Evolutionary conservation across 768 basidiomycete genomes (phyloP).

Genomic region (Hygrophoropsis aurantiaca): DNA sequence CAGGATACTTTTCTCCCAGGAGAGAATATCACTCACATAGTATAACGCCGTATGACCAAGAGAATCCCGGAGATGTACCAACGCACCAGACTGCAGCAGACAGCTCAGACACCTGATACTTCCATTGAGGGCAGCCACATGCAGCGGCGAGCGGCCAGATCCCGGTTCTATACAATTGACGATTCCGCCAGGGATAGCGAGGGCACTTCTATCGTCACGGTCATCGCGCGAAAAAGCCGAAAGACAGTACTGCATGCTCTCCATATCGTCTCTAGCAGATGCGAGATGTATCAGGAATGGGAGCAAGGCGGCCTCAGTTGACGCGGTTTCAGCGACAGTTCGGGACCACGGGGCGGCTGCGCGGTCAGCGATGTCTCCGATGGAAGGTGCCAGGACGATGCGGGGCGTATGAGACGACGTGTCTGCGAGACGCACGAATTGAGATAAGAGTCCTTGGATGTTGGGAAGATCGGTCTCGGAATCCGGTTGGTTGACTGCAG

Average conservation of each 20-base stretch:
- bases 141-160: conserved; percentile 74
- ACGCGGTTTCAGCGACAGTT: conserved; percentile 74
- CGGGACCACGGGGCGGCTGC: conserved; percentile 69
- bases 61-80: conserved; percentile 78
- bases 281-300: conserved; percentile 82
- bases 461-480: conserved; percentile 51
- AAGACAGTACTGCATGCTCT: conserved; percentile 62
- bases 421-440: conserved; percentile 64
- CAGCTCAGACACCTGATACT: conserved; percentile 39
- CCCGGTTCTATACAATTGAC: conserved; percentile 72
- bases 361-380: conserved; percentile 41
- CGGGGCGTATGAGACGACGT: conserved; percentile 38
- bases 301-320: conserved; percentile 67
- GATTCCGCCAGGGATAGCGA: conserved; percentile 58
- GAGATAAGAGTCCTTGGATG: conserved; percentile 64
- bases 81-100: conserved; percentile 70
- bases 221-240: conserved; percentile 22
- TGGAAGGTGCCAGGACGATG: conserved; percentile 31
- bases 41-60: conserved; percentile 85
- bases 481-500: conserved; percentile 43
- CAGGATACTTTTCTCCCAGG: background rate
- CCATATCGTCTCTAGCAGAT: conserved; percentile 66
- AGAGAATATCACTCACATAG: conserved; percentile 50
- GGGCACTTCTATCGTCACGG: conserved; percentile 15
- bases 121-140: conserved; percentile 76